These are phyloP conservation scores for Dryas drummondii DNA, from an alignment of 306 rosid genomes.

Conservation along the genomic window DNA sequence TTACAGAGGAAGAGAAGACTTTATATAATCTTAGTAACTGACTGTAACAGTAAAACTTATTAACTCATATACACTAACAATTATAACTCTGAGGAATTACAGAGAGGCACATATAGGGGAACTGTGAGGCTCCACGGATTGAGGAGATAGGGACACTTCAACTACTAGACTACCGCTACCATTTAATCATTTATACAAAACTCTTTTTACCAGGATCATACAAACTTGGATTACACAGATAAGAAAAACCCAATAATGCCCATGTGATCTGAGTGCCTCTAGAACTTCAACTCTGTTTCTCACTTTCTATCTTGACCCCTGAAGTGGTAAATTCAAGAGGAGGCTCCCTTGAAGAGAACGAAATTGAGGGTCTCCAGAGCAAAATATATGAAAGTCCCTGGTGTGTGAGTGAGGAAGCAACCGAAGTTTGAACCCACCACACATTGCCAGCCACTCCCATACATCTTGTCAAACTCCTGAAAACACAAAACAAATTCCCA, in stretches of 20 bases:
- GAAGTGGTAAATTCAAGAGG: conserved; percentile 32
- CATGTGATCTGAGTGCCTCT: not conserved
- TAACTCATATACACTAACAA: no score
- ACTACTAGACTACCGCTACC: conserved; percentile 6
- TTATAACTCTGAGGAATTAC: conserved; percentile 1
- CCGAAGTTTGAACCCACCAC: conserved; percentile 84
- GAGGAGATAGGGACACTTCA: conserved; percentile 12
- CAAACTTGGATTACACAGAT: not conserved
- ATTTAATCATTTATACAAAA: conserved; percentile 2
- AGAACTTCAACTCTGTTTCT: not conserved
- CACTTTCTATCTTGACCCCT: not conserved
- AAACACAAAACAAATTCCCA: conserved; percentile 12
- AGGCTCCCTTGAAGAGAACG: conserved; percentile 61
- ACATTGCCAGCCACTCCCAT: conserved; percentile 87
- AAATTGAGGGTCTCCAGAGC: conserved; percentile 70
- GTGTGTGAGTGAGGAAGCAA: conserved; percentile 66
- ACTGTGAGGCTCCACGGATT: not conserved
- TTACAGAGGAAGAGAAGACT: no score
- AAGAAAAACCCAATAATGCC: not conserved
- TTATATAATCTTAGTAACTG: no score
- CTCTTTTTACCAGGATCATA: conserved; percentile 4
- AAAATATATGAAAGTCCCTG: conserved; percentile 71
- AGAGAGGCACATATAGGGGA: conserved; percentile 17
- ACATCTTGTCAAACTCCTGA: conserved; percentile 67
- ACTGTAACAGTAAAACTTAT: no score